Evolutionary conservation across 768 basidiomycete species (phyloP), one percentile per base, ranked within the genome.

Genomic region (Lentinula edodes): DNA sequence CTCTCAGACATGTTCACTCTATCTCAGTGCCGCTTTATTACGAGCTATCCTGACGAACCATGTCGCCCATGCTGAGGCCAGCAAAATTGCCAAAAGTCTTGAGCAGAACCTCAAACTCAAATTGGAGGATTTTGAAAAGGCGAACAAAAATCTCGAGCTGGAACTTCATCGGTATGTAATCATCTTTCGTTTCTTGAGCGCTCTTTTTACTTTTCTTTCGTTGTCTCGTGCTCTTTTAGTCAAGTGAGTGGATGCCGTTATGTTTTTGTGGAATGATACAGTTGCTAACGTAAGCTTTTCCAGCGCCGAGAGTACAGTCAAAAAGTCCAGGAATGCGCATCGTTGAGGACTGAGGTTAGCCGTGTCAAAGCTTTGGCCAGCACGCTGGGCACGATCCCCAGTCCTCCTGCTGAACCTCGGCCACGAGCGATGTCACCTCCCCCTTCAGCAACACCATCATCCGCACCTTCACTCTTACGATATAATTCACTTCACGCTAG

Each of bases 31-130:
- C 67, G 85, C 87, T 54, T 83, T 93, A 53, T 79, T 93, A 70
- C 86, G 88, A 65, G 90, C 90, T 60, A 93, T 93, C 71, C 82
- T 93, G 61, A 83, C 89, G 76, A 93, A 93, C 69, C 88, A 91
- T 71, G 76, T 85, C 54, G 88, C 90, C 66, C 89, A 91, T 74
- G 88, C 87, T 39, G 91, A 93, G 70, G 83, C 85, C 62, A 85
- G 81, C 71, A 89, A 87, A 76, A 72, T 76, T 66, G 83, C 89
- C 50, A 90, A 87, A 73, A 75, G 71, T 61, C 74, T 81, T 58
- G 90, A 92, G 76, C 74, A 77, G 55, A 78, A 75, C 63, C 77
- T 90, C 69, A 87, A 83, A 75, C 76, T 77, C 66, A 85, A 84
- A 74, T 73, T 91, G 48, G 87, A 90, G 64, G 86, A 87, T 67